Base-by-base conservation (phyloP, 768 basidiomycete genomes). In the Lactifluus subvellereus region DNA sequence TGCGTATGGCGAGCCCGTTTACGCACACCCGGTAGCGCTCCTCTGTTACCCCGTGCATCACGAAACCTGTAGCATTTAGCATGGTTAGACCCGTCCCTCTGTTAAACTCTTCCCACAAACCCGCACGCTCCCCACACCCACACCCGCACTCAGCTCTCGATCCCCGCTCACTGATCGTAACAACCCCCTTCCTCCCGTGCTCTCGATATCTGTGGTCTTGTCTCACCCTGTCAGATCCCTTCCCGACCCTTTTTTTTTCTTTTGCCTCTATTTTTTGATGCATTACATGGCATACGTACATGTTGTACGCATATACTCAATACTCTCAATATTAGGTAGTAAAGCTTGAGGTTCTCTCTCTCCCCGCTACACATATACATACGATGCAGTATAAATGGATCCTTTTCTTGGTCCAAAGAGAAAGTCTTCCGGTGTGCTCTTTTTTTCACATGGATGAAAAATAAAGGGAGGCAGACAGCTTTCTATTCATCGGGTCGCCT, bases 281-380 rank as follows among this genome's bases (percentile, higher is more conserved):
- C 62, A 64, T 64, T 38, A 54, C 62, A 49, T 32, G 54, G 62
- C 62, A 53, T 11, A 10, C 33, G 53, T 60, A 59, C 63, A 64
- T 60, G 63, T 55, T 64, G 63, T 64, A 64, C 22, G 54, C 62
- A 59, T 64, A 59, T 64, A 64, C 58, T 64, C 62, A 64, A 64
- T 49, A 64, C 27, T 42, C 54, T 64, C 58, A 55, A 64, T 55
- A 60, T 64, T 45, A 64, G 53, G 62, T 64, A 54, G 22, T 53
- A 48, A 59, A 48, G 48, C 6, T 37, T 27, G 56, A 50, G 62
- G 33, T 45, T 47, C 35, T 18, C n/a, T n/a, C 32, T n/a, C 30
- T 51, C 54, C 2, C 27, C 40, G 47, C 35, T 61, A 63, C 38
- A 30, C 42, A 54, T n/a, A 59, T 52, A 59, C 45, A 53, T 40